phyloP scores from a whole-genome alignment of 306 rosid species.

The Medicago ruthenica region DNA sequence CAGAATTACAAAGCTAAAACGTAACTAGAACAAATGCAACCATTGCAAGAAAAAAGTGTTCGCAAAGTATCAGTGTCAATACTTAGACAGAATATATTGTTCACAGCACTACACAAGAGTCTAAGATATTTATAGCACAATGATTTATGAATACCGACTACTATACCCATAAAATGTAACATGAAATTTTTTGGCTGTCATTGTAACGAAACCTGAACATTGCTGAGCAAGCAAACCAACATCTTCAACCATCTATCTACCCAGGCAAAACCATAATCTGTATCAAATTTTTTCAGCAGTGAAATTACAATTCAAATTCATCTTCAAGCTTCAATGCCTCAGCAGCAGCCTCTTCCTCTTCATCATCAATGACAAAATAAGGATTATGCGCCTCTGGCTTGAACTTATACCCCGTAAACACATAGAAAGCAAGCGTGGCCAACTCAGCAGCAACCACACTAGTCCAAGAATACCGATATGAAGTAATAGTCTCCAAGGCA shows the following conservation, averaged over 20 bases:
- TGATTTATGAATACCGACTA: conserved; percentile 49
- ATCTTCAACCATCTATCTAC: conserved; percentile 39
- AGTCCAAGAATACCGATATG: conserved; percentile 92
- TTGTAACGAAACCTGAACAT: conserved; percentile 54
- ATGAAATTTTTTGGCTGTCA: conserved; percentile 40
- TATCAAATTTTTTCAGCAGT: neutral
- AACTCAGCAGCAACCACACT: conserved; percentile 88
- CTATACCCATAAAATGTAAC: conserved; percentile 49
- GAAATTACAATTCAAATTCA: conserved; percentile 82
- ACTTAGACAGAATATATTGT: conserved; percentile 44
- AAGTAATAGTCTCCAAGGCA: conserved; percentile 88
- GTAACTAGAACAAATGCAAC: conserved; percentile 13
- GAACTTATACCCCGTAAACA: conserved; percentile 86
- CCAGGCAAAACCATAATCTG: conserved; percentile 31
- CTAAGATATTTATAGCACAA: conserved; percentile 50
- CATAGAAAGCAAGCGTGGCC: conserved; percentile 83
- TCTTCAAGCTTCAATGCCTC: conserved; percentile 95
- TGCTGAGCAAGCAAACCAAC: conserved; percentile 42
- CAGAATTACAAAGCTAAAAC: conserved; percentile 3
- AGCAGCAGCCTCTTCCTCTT: conserved; percentile 95
- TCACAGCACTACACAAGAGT: conserved; percentile 49
- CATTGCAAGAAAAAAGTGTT: conserved; percentile 34
- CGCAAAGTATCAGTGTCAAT: conserved; percentile 47
- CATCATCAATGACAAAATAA: conserved; percentile 87
- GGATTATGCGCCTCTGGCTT: conserved; percentile 96